Evolutionary conservation across 805 yeast genomes (phyloP).

Genomic region (Cyberlindnera xylosilytica): DNA sequence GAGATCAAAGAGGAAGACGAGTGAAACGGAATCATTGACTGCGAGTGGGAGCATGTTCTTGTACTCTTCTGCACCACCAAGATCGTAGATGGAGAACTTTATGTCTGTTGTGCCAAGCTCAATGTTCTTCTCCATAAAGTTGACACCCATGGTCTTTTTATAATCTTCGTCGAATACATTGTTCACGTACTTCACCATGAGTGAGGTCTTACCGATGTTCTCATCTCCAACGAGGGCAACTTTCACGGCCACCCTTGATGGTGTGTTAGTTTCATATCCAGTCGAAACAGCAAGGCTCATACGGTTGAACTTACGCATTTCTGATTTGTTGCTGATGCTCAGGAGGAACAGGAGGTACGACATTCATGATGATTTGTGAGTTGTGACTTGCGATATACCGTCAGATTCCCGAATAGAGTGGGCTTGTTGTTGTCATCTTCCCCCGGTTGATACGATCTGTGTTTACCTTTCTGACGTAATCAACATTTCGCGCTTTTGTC

Average conservation of each 20-base stretch:
- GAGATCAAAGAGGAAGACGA: conserved; percentile 85
- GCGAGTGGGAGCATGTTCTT: conserved; percentile 94
- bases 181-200: conserved; percentile 97
- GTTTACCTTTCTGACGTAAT: conserved; percentile 21
- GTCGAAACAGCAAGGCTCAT: no score
- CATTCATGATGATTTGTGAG: not conserved
- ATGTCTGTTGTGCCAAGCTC: conserved; percentile 82
- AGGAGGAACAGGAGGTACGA: conserved; percentile 22
- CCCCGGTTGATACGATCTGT: not conserved
- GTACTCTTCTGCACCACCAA: conserved; percentile 94
- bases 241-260: conserved; percentile 58
- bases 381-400: not conserved
- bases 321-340: conserved; percentile 20
- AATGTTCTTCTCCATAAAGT: conserved; percentile 88
- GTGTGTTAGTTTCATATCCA: conserved; percentile 3
- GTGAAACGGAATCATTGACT: conserved; percentile 87
- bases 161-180: conserved; percentile 89
- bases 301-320: conserved; percentile 19
- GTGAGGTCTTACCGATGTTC: conserved; percentile 91
- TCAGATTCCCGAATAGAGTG: no score
- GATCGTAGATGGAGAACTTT: conserved; percentile 90
- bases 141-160: conserved; percentile 92
- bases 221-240: conserved; percentile 95
- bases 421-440: not conserved
- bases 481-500: conserved; percentile 2